Evolutionary conservation across 306 rosid species (phyloP).

Genomic region (Albizia julibrissin): DNA sequence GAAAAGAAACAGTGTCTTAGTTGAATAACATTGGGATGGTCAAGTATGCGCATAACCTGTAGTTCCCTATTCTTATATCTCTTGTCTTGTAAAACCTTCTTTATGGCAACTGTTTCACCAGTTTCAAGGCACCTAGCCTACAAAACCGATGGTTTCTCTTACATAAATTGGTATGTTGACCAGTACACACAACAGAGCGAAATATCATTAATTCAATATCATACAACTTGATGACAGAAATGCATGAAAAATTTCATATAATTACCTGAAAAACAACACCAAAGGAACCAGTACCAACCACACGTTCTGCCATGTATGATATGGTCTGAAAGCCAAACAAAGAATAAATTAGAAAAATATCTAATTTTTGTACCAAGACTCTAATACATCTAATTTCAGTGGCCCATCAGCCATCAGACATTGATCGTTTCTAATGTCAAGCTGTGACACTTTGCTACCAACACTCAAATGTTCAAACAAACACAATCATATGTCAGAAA

Average conservation of each 20-base stretch:
- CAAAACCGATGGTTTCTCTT: slow-evolving; percentile 3
- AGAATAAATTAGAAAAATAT: slow-evolving; percentile 20
- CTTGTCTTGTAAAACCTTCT: slow-evolving; percentile 92
- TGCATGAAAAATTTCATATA: slow-evolving; percentile 15
- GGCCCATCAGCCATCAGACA: neutral
- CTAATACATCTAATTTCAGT: neutral
- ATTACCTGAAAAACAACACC: slow-evolving; percentile 95
- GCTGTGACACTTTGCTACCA: neutral
- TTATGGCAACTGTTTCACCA: slow-evolving; percentile 81
- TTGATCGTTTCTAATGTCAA: neutral
- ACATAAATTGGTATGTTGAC: neutral
- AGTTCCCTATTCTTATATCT: slow-evolving; percentile 95
- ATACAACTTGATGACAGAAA: neutral
- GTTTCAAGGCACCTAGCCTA: slow-evolving; percentile 93
- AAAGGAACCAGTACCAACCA: slow-evolving; percentile 94
- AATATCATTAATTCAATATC: neutral
- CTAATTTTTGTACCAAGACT: neutral
- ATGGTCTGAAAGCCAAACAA: slow-evolving; percentile 57
- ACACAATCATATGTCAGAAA: neutral
- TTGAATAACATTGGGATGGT: slow-evolving; percentile 75
- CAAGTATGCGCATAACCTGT: slow-evolving; percentile 80
- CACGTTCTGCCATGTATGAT: slow-evolving; percentile 94
- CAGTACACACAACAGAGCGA: neutral
- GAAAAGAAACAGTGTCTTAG: slow-evolving; percentile 89
- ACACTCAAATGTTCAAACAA: neutral